Conservation (phyloP, 352 stramenopile genomes). For the Lagenidium giganteum region DNA sequence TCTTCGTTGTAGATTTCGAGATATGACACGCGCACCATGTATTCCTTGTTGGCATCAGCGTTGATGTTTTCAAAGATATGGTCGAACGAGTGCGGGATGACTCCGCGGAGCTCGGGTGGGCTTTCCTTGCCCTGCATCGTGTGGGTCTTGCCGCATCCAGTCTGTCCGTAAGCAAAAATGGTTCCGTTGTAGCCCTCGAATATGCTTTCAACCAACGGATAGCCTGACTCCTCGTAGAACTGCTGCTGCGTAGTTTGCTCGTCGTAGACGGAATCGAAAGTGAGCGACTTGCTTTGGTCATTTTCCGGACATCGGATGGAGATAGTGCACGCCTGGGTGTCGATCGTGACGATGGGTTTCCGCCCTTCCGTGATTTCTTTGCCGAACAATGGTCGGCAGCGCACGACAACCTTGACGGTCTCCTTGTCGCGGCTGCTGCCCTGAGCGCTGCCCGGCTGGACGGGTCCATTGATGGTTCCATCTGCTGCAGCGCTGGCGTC, state of each 20-base stretch:
- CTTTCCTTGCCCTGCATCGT: slow-evolving; percentile 82
- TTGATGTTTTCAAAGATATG: slow-evolving; percentile 86
- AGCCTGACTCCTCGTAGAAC: slow-evolving; percentile 85
- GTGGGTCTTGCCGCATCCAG: slow-evolving; percentile 80
- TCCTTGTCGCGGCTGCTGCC: slow-evolving; percentile 55
- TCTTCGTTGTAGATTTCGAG: slow-evolving; percentile 96
- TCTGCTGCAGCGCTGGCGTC: no score
- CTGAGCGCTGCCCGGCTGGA: no score
- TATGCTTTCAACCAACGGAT: slow-evolving; percentile 86
- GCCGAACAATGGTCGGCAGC: slow-evolving; percentile 79
- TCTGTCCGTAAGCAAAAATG: slow-evolving; percentile 90
- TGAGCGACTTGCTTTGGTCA: slow-evolving; percentile 82
- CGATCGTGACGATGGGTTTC: slow-evolving; percentile 78
- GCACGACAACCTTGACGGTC: slow-evolving; percentile 87
- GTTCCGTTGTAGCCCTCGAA: slow-evolving; percentile 91
- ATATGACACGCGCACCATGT: slow-evolving; percentile 88
- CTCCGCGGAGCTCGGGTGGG: slow-evolving; percentile 64
- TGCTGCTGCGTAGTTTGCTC: slow-evolving; percentile 77
- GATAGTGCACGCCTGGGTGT: slow-evolving; percentile 57
- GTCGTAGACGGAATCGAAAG: slow-evolving; percentile 90
- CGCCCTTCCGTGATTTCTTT: slow-evolving; percentile 82
- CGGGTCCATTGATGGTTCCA: no score
- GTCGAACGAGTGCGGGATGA: slow-evolving; percentile 83
- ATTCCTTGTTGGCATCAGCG: slow-evolving; percentile 55
- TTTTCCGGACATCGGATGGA: slow-evolving; percentile 76